These are phyloP conservation scores for Gracilaria caudata DNA, from an alignment of 23 red algal genomes.

Conservation along the genomic window DNA sequence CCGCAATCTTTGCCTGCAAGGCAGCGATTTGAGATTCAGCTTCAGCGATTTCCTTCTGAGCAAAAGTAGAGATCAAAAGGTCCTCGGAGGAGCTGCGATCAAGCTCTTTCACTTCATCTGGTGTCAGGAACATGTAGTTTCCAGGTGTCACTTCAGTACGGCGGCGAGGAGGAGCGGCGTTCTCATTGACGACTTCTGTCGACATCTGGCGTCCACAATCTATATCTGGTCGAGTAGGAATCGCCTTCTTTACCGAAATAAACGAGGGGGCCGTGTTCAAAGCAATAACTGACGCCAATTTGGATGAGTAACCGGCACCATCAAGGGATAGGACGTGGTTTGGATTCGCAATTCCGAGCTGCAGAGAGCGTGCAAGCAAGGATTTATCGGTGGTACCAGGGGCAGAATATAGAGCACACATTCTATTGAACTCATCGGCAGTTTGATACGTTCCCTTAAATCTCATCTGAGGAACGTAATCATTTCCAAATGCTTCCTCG, in stretches of 20 bases:
- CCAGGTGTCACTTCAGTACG: constrained; percentile 66
- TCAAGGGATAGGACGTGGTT: constrained; percentile 82
- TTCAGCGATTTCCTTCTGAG: constrained; percentile 51
- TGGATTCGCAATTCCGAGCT: constrained; percentile 43
- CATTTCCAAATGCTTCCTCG: constrained; percentile 71
- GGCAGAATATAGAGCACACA: constrained; percentile 60
- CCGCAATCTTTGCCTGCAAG: constrained; percentile 58
- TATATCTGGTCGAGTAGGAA: constrained; percentile 75
- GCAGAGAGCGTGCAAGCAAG: constrained; percentile 39
- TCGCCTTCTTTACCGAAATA: constrained; percentile 54
- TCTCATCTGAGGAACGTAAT: constrained; percentile 58
- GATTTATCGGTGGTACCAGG: constrained; percentile 74
- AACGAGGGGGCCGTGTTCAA: constrained; percentile 37
- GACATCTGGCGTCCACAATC: constrained; percentile 19
- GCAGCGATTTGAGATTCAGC: constrained; percentile 48
- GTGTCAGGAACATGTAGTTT: constrained; percentile 72
- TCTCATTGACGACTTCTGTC: constrained; percentile 37
- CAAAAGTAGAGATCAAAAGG: constrained; percentile 30
- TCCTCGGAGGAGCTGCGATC: constrained; percentile 14
- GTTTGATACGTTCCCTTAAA: constrained; percentile 80
- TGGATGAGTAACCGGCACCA: constrained; percentile 72
- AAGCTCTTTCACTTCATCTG: constrained; percentile 18
- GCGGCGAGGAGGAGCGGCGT: constrained; percentile 8
- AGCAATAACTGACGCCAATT: constrained; percentile 48
- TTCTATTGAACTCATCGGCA: constrained; percentile 71